Conservation (phyloP, 371 early-diverging fungal species). For the Dichotomocladium elegans region DNA sequence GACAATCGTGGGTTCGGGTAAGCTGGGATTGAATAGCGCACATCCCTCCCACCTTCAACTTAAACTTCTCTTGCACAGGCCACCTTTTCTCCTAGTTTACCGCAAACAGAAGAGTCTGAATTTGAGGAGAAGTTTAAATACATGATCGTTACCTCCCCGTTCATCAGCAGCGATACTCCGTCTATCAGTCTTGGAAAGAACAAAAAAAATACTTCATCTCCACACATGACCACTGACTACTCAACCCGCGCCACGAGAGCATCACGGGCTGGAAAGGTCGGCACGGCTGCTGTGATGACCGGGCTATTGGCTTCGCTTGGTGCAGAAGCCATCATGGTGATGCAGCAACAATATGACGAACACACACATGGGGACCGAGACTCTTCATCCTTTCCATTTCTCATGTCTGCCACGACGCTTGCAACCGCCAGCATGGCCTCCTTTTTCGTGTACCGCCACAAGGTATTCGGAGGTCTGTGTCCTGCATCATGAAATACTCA, state of each 20-base stretch:
- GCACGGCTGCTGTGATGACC: slow-evolving; percentile 8
- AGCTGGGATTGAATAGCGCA: too few relatives aligned
- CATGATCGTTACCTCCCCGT: slow-evolving; percentile 49
- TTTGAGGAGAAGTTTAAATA: slow-evolving; percentile 61
- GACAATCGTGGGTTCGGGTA: too few relatives aligned
- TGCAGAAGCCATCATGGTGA: slow-evolving; percentile 4
- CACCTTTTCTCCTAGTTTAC: slow-evolving; percentile 4
- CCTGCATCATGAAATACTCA: neutral
- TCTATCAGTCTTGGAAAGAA: slow-evolving; percentile 8
- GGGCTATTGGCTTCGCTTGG: slow-evolving; percentile 11
- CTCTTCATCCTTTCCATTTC: neutral
- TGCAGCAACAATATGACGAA: neutral
- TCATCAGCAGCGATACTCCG: slow-evolving; percentile 31
- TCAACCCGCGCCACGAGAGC: neutral
- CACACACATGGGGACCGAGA: neutral
- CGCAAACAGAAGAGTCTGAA: slow-evolving; percentile 42
- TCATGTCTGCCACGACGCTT: slow-evolving; percentile 13
- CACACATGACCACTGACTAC: neutral
- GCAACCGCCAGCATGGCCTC: slow-evolving; percentile 25
- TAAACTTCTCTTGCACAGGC: too few relatives aligned
- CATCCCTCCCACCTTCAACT: too few relatives aligned
- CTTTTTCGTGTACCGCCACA: slow-evolving; percentile 34
- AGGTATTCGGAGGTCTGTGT: neutral
- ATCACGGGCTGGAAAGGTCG: neutral
- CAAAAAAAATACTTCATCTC: neutral